These are phyloP conservation scores for Triticum timopheevii DNA, from an alignment of 176 grass and related monocot genomes.

Conservation along the genomic window DNA sequence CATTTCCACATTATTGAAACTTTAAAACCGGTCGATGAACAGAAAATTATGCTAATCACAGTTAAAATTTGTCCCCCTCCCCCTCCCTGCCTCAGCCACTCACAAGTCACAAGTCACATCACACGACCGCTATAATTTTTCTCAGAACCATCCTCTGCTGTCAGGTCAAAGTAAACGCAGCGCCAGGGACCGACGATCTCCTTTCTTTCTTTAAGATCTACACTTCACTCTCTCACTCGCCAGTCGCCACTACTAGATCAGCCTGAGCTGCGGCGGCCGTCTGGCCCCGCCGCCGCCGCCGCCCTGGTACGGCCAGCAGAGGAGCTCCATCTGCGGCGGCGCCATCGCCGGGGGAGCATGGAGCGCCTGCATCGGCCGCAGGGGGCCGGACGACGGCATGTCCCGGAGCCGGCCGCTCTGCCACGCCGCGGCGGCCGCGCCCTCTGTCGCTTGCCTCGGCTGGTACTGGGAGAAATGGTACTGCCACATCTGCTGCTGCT, in stretches of 20 bases:
- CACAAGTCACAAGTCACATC: not conserved
- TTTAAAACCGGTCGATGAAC: no score
- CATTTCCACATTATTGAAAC: no score
- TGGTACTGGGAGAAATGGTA: conserved; percentile 47
- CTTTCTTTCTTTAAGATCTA: not conserved
- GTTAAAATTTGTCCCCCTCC: not conserved
- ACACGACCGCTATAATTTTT: not conserved
- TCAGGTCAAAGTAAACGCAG: not conserved
- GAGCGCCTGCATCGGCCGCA: conserved; percentile 17
- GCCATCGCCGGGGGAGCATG: conserved; percentile 14
- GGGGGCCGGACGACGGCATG: conserved; percentile 5
- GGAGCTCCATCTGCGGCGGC: conserved; percentile 40
- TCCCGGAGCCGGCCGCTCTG: conserved; percentile 23
- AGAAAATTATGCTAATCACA: not conserved
- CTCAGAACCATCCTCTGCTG: not conserved
- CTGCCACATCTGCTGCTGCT: conserved; percentile 46
- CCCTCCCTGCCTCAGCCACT: not conserved
- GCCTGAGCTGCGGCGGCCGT: conserved; percentile 39
- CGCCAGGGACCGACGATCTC: not conserved
- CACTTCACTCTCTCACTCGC: not conserved
- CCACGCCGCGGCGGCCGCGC: not conserved
- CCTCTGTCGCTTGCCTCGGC: not conserved
- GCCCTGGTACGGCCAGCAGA: conserved; percentile 40
- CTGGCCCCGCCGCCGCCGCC: not conserved
- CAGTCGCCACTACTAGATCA: conserved; percentile 36